Evolutionary conservation across 306 rosid genomes (phyloP), one percentile per base, ranked within the genome.

Genomic region (Fragaria vesca): DNA sequence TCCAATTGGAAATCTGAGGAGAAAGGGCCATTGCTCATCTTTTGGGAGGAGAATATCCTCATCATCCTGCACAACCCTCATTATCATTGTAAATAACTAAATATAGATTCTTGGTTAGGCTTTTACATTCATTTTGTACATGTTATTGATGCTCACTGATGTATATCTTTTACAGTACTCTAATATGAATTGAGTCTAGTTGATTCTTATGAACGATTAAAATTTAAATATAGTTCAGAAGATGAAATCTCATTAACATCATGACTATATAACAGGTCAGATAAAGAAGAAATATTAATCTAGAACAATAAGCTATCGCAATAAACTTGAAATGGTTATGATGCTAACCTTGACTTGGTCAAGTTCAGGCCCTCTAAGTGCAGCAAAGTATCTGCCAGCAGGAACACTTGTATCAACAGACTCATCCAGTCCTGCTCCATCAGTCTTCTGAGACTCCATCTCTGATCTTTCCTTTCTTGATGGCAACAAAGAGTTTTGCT

Each of bases 31-130:
- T 58, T 10, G 82, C 75, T 93, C 91, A 72, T 93, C 97, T 86
- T 89, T 89, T 11, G 98, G 98, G 20, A 93, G 98, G 68, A 93
- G 98, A 75, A 91, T 91, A 78, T 93, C 97, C 76, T 91, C 98
- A 2, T 70, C 62, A 32, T 93, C 97, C 98, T 93, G 82, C 73
- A 70, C 18, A 67, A 65, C 20, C 38, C 66, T 43, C 48, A 50
- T n/a, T 18, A 36, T 73, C 62, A 66, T 34, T 66, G 40, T 32
- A 32, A 32, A 32, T 32, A 32, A 32, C 36, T 34, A 12, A 5
- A n/a, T 42, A 36, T 7, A 36, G 10, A 66, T 66, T 38, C 45
- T 66, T 8, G 70, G 11, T 17, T 36, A 66, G 16, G 43, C n/a
- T 66, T 38, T 17, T 36, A 18, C 5, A 6, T 34, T 66, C 3